Conservation (phyloP, 352 stramenopile species). For the Phytophthora europaea region DNA sequence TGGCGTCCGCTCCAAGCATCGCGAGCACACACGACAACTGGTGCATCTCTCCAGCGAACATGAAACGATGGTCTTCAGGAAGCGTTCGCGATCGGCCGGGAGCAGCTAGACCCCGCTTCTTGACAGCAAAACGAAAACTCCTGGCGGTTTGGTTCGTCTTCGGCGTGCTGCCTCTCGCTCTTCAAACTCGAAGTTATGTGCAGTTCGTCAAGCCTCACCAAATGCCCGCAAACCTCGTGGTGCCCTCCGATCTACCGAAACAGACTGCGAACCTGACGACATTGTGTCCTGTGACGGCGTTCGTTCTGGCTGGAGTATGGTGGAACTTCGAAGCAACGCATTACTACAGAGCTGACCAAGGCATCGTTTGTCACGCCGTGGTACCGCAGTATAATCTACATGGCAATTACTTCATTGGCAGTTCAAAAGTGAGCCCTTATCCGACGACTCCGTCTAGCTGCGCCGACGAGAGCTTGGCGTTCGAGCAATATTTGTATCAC, state of each 20-base stretch:
- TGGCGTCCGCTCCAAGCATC: background rate
- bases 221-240: slow-evolving; percentile 19
- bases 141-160: background rate
- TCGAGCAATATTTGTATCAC: slow-evolving; percentile 18
- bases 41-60: background rate
- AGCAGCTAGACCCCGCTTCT: background rate
- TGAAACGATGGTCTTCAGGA: background rate
- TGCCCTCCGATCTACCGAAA: background rate
- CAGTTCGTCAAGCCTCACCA: slow-evolving; percentile 32
- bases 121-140: background rate
- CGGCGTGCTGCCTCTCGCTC: slow-evolving; percentile 12
- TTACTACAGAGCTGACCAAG: slow-evolving; percentile 21
- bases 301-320: slow-evolving; percentile 30
- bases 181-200: slow-evolving; percentile 26
- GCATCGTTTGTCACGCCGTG: slow-evolving; percentile 23
- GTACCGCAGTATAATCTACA: slow-evolving; percentile 34
- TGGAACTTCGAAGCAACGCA: slow-evolving; percentile 29
- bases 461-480: slow-evolving; percentile 4
- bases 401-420: slow-evolving; percentile 23
- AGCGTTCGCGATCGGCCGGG: background rate
- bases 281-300: slow-evolving; percentile 18
- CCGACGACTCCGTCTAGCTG: slow-evolving; percentile 2
- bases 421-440: background rate
- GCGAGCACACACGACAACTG: background rate
- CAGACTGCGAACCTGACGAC: slow-evolving; percentile 11